These are phyloP conservation scores for Venturia nashicola DNA, from an alignment of 2,329 filamentous ascomycete genomes.

Conservation along the genomic window DNA sequence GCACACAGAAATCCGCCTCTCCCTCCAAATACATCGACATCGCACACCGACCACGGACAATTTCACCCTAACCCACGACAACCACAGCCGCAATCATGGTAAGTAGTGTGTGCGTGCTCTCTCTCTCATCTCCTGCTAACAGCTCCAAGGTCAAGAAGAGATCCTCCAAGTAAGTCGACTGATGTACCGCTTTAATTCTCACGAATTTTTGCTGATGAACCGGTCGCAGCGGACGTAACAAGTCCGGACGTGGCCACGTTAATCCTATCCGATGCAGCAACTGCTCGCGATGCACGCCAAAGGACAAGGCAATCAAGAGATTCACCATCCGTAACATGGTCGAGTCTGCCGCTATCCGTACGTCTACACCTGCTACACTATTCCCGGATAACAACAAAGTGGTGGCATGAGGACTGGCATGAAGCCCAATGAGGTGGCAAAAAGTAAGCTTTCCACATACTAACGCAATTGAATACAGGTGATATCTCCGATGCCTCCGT, in stretches of 20 bases:
- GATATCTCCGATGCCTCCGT: conserved; percentile 99
- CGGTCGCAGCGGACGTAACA: conserved; percentile 78
- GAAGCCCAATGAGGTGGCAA: not conserved
- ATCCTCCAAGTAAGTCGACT: conserved; percentile 49
- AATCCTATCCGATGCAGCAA: conserved; percentile 95
- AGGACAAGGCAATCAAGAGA: conserved; percentile 99
- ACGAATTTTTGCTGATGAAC: conserved; percentile 19
- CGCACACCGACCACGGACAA: not conserved
- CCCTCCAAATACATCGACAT: not conserved
- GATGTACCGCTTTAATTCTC: conserved; percentile 4
- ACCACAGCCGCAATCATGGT: not conserved
- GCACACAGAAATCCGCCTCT: not conserved
- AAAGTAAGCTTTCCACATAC: not conserved
- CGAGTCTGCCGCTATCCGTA: conserved; percentile 98
- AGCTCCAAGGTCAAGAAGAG: conserved; percentile 64
- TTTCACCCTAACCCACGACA: not conserved
- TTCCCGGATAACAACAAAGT: not conserved
- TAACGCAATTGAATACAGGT: conserved; percentile 46
- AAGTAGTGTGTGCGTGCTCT: not conserved
- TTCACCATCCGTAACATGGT: conserved; percentile 99
- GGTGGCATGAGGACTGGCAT: not conserved
- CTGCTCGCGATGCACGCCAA: conserved; percentile 75
- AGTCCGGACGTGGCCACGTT: conserved; percentile 67
- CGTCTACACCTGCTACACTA: conserved; percentile 31
- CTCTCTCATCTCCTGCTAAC: conserved; percentile 12